phyloP scores from a whole-genome alignment of 78 protist species.

The Neovahlkampfia damariscottae region DNA sequence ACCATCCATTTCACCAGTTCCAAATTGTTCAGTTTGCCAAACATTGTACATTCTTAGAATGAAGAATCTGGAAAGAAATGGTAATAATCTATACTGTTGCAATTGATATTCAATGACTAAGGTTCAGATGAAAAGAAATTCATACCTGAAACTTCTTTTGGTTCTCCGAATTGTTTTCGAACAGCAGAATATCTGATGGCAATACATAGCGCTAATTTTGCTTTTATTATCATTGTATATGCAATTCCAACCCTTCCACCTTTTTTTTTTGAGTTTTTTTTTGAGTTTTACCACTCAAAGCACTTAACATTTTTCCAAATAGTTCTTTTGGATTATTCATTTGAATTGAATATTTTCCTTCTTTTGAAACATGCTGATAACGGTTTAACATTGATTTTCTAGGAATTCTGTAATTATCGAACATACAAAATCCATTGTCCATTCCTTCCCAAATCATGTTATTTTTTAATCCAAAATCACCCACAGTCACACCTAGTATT shows the following conservation, averaged over 20 bases:
- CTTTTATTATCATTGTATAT: constrained; percentile 20
- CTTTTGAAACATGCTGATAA: constrained; percentile 21
- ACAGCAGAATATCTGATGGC: constrained; percentile 35
- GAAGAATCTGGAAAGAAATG: constrained; percentile 33
- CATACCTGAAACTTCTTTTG: too few species aligned
- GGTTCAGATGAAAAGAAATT: too few species aligned
- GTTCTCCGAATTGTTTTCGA: constrained; percentile 39
- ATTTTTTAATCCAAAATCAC: constrained; percentile 48
- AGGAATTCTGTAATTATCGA: constrained; percentile 39
- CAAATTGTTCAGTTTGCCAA: too few species aligned
- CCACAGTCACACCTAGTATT: constrained; percentile 33
- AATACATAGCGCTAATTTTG: constrained; percentile 34
- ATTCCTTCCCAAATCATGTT: constrained; percentile 50
- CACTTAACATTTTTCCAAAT: constrained; percentile 41
- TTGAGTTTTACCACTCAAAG: too few species aligned
- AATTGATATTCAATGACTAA: neutral
- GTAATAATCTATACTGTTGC: constrained; percentile 42
- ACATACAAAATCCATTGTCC: constrained; percentile 52
- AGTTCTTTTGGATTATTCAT: constrained; percentile 39
- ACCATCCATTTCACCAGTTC: too few species aligned
- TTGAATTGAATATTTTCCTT: constrained; percentile 28
- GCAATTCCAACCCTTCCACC: too few species aligned
- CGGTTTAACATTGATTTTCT: constrained; percentile 29
- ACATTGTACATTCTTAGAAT: too few species aligned
- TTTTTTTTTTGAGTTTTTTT: constrained; percentile 40